Percentiles rank a stretch among this genome's conserved stretches.
Evolutionary conservation across 352 stramenopile genomes (phyloP).

Genomic region (Phytophthora rubi): DNA sequence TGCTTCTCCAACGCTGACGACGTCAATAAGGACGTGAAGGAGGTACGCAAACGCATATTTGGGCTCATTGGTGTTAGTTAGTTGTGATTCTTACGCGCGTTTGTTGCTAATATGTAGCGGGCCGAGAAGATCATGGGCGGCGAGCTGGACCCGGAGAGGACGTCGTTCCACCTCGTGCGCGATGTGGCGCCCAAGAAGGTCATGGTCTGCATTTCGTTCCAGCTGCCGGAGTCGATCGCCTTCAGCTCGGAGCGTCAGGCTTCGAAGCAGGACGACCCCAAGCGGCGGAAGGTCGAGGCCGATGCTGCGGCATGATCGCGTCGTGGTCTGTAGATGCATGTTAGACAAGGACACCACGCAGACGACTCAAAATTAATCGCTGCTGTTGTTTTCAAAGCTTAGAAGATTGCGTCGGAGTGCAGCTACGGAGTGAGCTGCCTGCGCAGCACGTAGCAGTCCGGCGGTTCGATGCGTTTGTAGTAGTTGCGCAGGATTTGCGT

Average conservation of each 20-base stretch:
- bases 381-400: conserved; percentile 15
- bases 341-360: conserved; percentile 14
- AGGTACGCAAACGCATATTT: conserved; percentile 45
- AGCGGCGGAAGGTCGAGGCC: conserved; percentile 54
- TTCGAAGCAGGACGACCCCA: conserved; percentile 45
- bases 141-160: conserved; percentile 54
- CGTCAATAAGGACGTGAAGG: conserved; percentile 67
- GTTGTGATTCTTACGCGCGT: conserved; percentile 10
- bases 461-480: conserved; percentile 94
- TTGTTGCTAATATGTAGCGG: conserved; percentile 44
- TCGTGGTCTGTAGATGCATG: not conserved
- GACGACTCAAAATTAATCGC: conserved; percentile 11
- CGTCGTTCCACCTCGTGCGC: conserved; percentile 89
- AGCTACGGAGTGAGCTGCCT: conserved; percentile 53
- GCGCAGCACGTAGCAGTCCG: conserved; percentile 92
- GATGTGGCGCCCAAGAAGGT: conserved; percentile 97
- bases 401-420: not conserved
- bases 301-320: conserved; percentile 17
- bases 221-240: conserved; percentile 80
- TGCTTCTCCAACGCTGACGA: conserved; percentile 93
- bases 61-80: not conserved
- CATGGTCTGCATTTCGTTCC: conserved; percentile 98
- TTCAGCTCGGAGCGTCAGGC: conserved; percentile 60
- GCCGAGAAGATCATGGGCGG: conserved; percentile 71
- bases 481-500: conserved; percentile 93